Evolutionary conservation across 257 asterid species (phyloP), one percentile per base, ranked within the genome.

Genomic region (Ophiorrhiza pumila): DNA sequence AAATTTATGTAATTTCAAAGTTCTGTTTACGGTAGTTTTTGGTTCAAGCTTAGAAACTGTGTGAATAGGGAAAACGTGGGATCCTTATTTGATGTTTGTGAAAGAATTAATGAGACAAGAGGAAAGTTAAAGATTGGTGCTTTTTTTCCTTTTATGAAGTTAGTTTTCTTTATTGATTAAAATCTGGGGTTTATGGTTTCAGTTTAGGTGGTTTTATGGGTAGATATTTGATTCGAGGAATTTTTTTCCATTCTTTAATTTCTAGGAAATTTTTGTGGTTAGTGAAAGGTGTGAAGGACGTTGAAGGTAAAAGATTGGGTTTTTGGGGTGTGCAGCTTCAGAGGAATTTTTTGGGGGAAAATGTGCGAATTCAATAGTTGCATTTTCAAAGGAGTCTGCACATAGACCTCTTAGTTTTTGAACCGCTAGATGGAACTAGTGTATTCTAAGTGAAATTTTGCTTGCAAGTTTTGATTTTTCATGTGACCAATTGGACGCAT

Each of bases 181-280:
- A 71, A 45, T 60, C 43, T 74, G 25, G 66, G 37, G 22, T 29
- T 22, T 11, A 6, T 58, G 46, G 57, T 20, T 50, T 46, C 35
- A 65, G 56, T 57, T 73, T 52, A 15, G 65, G 10, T 34, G 22
- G 15, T 4, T 67, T 9, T 67, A 15, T 68, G 46, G 34, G 31
- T 3, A 17, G 35, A 61, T 1, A n/a, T 41, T 68, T 25, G 22
- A 9, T 47, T 25, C 27, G 43, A 8, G 7, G 32, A n/a, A 9
- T 41, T 71, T 23, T 22, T 17, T 29, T 55, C 37, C 32, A n/a
- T n/a, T 12, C 1, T 41, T 50, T 23, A 57, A 13, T 41, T 34
- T 34, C 15, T 53, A 63, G 47, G 5, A 23, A 76, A 68, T 57
- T 60, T 22, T 41, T 34, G 8, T 69, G 64, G 59, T 69, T 12